Base-by-base conservation (phyloP, 306 rosid species). In the Comarum palustre region DNA sequence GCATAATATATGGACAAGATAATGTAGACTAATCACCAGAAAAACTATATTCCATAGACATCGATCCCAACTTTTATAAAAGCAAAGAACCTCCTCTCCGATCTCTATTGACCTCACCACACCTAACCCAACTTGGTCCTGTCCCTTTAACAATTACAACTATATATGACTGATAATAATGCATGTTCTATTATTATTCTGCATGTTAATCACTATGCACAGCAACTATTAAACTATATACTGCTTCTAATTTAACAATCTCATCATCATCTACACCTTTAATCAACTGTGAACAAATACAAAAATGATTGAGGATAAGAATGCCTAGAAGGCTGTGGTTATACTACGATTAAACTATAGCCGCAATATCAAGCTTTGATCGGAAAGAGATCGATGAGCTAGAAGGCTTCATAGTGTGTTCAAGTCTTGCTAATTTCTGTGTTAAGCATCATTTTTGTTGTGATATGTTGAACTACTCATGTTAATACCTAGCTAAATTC, bases 51-150 rank as follows among this genome's bases (percentile, higher is more conserved):
- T 24, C 19, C 58, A 77, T 57, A 50, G 17, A 73, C 31, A 43
- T 65, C 27, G 42, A 41, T 41, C 48, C 72, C 24, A 74, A 20
- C 73, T 67, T 76, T 81, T 59, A 25, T 58, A 43, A 39, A 75
- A 64, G 67, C 16, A 45, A 65, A 51, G 77, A 81, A 82, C 78
- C 79, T 82, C 78, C 79, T 82, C 82, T 82, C 82, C 32, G 70
- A 67, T 72, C 48, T 16, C 68, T 9, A 73, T 58, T 76, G 67
- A 69, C 77, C 73, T 66, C 62, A 70, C 42, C 42, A 17, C 11
- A 32, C 25, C 45, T 34, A 61, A 29, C 20, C 6, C 12, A 39
- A 20, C 24, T 22, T 5, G 17, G 73, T 73, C 17, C 39, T 68
- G 62, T 38, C 32, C 45, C 43, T 59, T 59, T 27, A 60, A 47